These are phyloP conservation scores for Lactifluus hygrophoroides DNA, from an alignment of 768 basidiomycete genomes.

Conservation along the genomic window DNA sequence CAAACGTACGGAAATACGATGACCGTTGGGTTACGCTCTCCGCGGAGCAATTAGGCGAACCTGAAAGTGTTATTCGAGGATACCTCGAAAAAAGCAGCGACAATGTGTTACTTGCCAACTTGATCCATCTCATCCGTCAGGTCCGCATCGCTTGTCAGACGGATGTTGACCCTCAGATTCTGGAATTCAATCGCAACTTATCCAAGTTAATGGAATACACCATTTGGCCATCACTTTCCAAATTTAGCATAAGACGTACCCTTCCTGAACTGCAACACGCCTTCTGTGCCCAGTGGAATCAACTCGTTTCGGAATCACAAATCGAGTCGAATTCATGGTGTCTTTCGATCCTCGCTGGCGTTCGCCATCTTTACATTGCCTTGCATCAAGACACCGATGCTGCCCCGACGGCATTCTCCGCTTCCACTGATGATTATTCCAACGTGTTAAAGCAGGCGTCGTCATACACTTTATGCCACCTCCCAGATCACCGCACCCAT, in stretches of 20 bases:
- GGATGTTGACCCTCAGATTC: too few species aligned
- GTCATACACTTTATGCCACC: not conserved
- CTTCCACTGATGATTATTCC: not conserved
- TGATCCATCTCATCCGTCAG: not conserved
- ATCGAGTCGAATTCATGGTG: not conserved
- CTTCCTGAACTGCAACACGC: not conserved
- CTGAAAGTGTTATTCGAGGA: not conserved
- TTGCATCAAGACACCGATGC: too few species aligned
- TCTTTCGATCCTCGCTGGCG: not conserved
- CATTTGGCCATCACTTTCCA: not conserved
- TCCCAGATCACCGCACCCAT: not conserved
- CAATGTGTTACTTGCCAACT: not conserved
- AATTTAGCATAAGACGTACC: not conserved
- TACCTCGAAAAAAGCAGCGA: not conserved
- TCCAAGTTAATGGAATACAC: not conserved
- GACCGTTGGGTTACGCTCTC: not conserved
- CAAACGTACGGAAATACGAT: not conserved
- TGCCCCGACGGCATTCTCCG: too few species aligned
- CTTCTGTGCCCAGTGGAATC: not conserved
- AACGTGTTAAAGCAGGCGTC: not conserved
- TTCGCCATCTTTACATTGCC: too few species aligned
- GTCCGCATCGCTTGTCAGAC: not conserved
- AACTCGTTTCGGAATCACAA: not conserved
- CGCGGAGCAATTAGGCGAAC: not conserved
- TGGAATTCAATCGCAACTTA: not conserved